Evolutionary conservation across 768 basidiomycete species (phyloP), one percentile per base, ranked within the genome.

Genomic region (Suillus weaverae): DNA sequence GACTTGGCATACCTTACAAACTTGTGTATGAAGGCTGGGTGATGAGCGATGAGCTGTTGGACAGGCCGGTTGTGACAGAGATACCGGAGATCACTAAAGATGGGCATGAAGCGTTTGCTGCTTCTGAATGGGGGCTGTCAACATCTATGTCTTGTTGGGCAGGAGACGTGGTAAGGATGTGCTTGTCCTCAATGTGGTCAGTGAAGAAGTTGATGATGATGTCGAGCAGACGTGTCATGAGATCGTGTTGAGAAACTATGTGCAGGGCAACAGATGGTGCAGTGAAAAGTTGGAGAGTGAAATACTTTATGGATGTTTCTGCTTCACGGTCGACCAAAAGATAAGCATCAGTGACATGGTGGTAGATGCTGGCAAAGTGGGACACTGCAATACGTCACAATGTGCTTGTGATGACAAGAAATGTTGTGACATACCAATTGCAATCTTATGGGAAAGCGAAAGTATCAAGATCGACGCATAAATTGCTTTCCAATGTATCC

Each of bases 161-260:
- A 22, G 76, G 44, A 1, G 71, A 54, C 8, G 71, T 60, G 59
- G 68, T 74, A 38, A 84, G 72, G 66, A 95, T 89, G 51, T 86
- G 85, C 75, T 89, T 90, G 63, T 89, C 87, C 6, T 79, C 77
- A 59, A 95, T 91, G 66, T 97, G 94, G 70, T 95, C 92, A 5
- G 95, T 97, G 75, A 97, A 98, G 79, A 97, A 98, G 33, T 92
- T 84, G 44, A 89, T 85, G 71, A 98, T 94, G 76, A 98, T 89
- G 60, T 87, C 82, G 64, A 97, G 85, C 20, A 98, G 83, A 18
- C 88, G 87, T 3, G 87, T 80, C 66, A 95, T 86, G 68, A 97
- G 85, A 67, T 85, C 83, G 71, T 91, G 88, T 64, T 89, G 83
- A 8, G 83, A 81, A 22, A 92, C 91, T 57, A 97, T 88, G 69